Evolutionary conservation across 2,329 filamentous ascomycete genomes (phyloP).

Genomic region (Fusarium concolor): DNA sequence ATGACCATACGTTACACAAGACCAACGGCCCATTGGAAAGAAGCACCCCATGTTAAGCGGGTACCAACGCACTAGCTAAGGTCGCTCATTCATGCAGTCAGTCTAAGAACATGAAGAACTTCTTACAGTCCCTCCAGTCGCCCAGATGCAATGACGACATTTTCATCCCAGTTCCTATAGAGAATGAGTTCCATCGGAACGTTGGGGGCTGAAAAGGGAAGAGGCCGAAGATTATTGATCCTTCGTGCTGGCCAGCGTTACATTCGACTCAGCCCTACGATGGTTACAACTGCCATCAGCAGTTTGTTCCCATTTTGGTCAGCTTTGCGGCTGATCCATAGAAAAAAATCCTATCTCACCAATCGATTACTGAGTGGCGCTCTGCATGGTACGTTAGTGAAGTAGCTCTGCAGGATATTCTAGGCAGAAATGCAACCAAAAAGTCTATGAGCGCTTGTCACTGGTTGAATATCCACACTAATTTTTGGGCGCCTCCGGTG

Average conservation of each 20-base stretch:
- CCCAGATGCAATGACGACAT: no score
- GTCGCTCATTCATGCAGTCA: no score
- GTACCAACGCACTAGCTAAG: no score
- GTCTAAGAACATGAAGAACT: no score
- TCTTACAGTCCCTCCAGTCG: no score
- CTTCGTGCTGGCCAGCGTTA: background rate
- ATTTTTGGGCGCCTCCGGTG: background rate
- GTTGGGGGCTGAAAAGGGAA: no score
- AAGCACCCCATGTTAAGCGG: no score
- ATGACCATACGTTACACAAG: no score
- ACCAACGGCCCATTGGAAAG: no score
- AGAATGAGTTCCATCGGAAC: no score
- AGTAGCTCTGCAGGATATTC: background rate
- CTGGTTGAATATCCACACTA: background rate
- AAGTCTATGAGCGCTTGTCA: background rate
- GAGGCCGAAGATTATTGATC: background rate
- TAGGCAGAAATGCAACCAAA: slow-evolving; percentile 6
- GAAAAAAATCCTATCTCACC: background rate
- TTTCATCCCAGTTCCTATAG: no score
- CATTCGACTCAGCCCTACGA: background rate
- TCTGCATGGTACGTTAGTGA: slow-evolving; percentile 2
- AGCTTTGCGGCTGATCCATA: background rate
- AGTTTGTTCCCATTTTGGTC: background rate
- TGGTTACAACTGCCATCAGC: background rate
- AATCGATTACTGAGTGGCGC: background rate